Percentiles rank a stretch among this genome's conserved stretches.
Conservation (phyloP, 2,329 filamentous ascomycete genomes). For the Chaetomium sp. region DNA sequence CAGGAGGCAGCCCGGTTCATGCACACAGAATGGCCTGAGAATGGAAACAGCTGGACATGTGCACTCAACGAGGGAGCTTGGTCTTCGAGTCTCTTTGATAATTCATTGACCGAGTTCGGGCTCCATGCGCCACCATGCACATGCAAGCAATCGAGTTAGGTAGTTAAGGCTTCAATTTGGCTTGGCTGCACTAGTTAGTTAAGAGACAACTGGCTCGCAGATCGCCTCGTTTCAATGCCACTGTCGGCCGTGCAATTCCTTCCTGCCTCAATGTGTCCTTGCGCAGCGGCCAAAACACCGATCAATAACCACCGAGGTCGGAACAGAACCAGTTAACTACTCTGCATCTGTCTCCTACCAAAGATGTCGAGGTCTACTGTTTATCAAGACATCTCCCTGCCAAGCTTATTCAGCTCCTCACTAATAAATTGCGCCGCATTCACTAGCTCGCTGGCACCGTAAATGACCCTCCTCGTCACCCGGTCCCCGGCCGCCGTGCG, state of each 20-base stretch:
- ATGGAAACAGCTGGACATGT: too few species aligned
- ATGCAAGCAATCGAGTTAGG: not conserved
- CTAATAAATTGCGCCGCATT: conserved; percentile 68
- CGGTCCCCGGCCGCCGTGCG: conserved; percentile 63
- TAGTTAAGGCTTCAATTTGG: not conserved
- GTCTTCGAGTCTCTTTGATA: not conserved
- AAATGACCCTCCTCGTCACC: conserved; percentile 79
- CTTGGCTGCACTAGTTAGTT: conserved; percentile 13
- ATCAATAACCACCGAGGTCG: not conserved
- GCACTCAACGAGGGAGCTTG: not conserved
- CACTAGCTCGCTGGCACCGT: conserved; percentile 86
- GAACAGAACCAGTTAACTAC: not conserved
- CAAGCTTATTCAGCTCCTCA: conserved; percentile 64
- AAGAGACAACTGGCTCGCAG: not conserved
- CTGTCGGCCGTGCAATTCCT: not conserved
- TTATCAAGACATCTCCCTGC: conserved; percentile 55
- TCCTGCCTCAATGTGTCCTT: not conserved
- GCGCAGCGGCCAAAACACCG: not conserved
- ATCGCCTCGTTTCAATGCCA: conserved; percentile 12
- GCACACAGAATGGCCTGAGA: too few species aligned
- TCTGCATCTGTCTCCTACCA: not conserved
- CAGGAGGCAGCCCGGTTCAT: too few species aligned
- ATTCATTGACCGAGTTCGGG: not conserved
- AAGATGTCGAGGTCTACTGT: not conserved
- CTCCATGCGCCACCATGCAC: not conserved